A percentile compares a stretch with the other conserved stretches of the same genome.
Evolutionary conservation across 2,329 filamentous ascomycete species (phyloP).

Genomic region (Talaromyces sp.): DNA sequence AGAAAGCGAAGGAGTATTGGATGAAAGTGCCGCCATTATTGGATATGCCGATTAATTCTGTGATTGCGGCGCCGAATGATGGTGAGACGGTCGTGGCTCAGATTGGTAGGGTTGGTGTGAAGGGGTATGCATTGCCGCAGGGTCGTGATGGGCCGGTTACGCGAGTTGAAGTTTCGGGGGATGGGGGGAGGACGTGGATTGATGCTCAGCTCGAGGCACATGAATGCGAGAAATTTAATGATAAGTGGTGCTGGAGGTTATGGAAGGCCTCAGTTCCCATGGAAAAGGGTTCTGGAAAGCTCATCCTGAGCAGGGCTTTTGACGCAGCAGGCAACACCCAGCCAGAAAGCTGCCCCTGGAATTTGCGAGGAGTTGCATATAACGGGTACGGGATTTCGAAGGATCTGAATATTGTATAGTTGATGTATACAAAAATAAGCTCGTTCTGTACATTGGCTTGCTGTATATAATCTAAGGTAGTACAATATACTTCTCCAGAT

Average conservation of each 20-base stretch:
- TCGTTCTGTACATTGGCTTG: conserved; percentile 9
- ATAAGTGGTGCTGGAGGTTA: conserved; percentile 57
- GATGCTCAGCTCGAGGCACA: conserved; percentile 42
- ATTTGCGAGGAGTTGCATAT: conserved; percentile 58
- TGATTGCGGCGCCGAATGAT: conserved; percentile 48
- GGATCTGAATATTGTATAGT: conserved; percentile 44
- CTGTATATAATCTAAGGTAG: conserved; percentile 50
- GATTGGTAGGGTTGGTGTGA: conserved; percentile 44
- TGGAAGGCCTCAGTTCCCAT: conserved; percentile 36
- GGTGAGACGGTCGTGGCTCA: conserved; percentile 38
- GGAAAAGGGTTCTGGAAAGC: conserved; percentile 40
- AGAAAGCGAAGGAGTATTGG: conserved; percentile 54
- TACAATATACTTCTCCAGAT: conserved; percentile 90
- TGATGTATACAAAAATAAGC: not conserved
- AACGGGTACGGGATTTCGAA: conserved; percentile 57
- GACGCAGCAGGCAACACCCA: conserved; percentile 55
- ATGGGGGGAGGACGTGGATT: conserved; percentile 50
- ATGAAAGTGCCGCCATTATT: conserved; percentile 48
- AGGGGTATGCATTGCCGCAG: conserved; percentile 56
- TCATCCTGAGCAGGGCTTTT: conserved; percentile 53
- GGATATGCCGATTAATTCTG: conserved; percentile 57
- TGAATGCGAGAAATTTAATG: conserved; percentile 21
- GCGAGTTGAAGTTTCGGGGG: conserved; percentile 52
- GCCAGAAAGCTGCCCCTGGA: conserved; percentile 50
- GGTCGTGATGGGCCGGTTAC: conserved; percentile 52